Evolutionary conservation across 352 stramenopile species (phyloP).

Genomic region (Phytophthora boehmeriae): DNA sequence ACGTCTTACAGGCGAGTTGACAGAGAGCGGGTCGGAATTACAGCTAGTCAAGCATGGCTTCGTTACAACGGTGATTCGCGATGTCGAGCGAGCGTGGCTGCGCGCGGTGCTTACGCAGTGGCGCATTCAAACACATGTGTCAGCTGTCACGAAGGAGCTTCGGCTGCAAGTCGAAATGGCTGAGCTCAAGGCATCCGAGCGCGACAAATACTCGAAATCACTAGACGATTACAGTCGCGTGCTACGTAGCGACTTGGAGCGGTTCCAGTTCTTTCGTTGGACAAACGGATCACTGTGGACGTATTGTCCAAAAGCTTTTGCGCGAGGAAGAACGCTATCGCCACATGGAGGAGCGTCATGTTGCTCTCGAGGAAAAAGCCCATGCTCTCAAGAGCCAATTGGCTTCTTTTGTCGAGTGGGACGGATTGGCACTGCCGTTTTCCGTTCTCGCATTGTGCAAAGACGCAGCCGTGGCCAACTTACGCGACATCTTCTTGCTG

Average conservation of each 20-base stretch:
- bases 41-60: slow-evolving; percentile 77
- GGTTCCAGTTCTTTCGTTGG: slow-evolving; percentile 79
- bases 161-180: slow-evolving; percentile 58
- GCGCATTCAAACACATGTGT: slow-evolving; percentile 44
- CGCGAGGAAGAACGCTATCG: slow-evolving; percentile 69
- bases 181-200: slow-evolving; percentile 58
- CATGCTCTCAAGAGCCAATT: slow-evolving; percentile 54
- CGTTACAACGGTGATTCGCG: slow-evolving; percentile 53
- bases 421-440: slow-evolving; percentile 46
- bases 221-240: slow-evolving; percentile 79
- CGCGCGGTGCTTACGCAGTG: slow-evolving; percentile 52
- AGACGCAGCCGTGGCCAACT: slow-evolving; percentile 51
- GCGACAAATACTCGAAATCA: slow-evolving; percentile 66
- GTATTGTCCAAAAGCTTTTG: slow-evolving; percentile 79
- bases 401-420: slow-evolving; percentile 58
- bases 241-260: slow-evolving; percentile 70
- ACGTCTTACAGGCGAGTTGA: slow-evolving; percentile 46
- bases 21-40: slow-evolving; percentile 55
- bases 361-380: slow-evolving; percentile 53
- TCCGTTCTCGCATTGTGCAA: slow-evolving; percentile 59
- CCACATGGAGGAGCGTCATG: slow-evolving; percentile 66
- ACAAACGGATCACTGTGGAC: slow-evolving; percentile 77
- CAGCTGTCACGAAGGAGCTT: slow-evolving; percentile 44
- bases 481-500: slow-evolving; percentile 59
- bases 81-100: slow-evolving; percentile 50